These are phyloP conservation scores for Brassica carinata DNA, from an alignment of 345 rosid genomes.

Conservation along the genomic window DNA sequence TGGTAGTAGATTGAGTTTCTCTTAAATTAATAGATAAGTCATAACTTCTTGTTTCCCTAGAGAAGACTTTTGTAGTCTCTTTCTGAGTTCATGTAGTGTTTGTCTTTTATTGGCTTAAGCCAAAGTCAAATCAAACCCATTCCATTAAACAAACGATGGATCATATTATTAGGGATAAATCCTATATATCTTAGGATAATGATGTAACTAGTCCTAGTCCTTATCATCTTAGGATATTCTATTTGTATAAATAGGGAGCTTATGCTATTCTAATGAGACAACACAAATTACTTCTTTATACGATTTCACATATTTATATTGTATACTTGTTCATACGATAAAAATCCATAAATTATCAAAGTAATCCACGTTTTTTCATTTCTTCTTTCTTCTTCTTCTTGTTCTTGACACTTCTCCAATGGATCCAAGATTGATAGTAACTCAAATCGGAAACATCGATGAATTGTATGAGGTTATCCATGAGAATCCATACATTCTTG, in stretches of 20 bases:
- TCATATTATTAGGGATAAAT: background rate
- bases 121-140: slow-evolving; percentile 16
- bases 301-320: too few relatives aligned
- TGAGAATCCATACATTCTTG: slow-evolving; percentile 35
- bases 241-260: too few relatives aligned
- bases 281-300: too few relatives aligned
- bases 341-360: background rate
- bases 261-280: too few relatives aligned
- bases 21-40: background rate
- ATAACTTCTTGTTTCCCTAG: background rate
- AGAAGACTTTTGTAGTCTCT: slow-evolving; percentile 6
- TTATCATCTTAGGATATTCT: background rate
- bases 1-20: background rate
- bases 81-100: slow-evolving; percentile 6
- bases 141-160: slow-evolving; percentile 19
- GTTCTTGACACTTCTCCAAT: slow-evolving; percentile 10
- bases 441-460: slow-evolving; percentile 23
- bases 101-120: slow-evolving; percentile 12
- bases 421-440: slow-evolving; percentile 32
- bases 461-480: slow-evolving; percentile 31
- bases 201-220: background rate
- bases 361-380: background rate
- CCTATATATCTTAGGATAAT: too few relatives aligned
- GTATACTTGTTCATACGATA: slow-evolving; percentile 12
- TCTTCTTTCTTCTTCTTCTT: background rate